Evolutionary conservation across 345 rosid species (phyloP).

Genomic region (Lepidium aucheri): DNA sequence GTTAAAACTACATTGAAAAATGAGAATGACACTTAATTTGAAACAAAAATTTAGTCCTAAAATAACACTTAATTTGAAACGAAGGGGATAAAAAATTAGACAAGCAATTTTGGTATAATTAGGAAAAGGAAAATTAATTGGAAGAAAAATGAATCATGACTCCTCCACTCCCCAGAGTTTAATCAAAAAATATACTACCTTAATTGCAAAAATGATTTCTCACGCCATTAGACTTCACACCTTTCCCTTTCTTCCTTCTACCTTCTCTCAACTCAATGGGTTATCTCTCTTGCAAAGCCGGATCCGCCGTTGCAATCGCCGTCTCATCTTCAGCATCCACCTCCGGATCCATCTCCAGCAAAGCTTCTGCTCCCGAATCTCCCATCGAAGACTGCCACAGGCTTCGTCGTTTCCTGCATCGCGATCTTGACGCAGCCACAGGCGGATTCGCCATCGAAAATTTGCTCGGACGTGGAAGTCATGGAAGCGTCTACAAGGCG

Average conservation of each 20-base stretch:
- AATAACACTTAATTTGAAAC: too few relatives aligned
- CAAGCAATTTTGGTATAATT: background rate
- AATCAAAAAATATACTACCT: background rate
- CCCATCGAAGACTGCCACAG: conserved; percentile 47
- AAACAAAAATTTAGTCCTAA: too few relatives aligned
- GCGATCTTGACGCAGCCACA: conserved; percentile 92
- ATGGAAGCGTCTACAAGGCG: conserved; percentile 92
- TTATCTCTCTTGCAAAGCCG: conserved; percentile 81
- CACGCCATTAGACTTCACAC: conserved; percentile 23
- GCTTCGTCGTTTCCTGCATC: conserved; percentile 73
- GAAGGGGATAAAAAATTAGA: too few relatives aligned
- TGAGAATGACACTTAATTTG: too few relatives aligned
- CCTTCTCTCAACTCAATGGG: conserved; percentile 41
- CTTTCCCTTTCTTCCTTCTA: conserved; percentile 1
- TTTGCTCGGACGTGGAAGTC: conserved; percentile 92
- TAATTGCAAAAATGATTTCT: conserved; percentile 22
- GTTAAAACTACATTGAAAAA: too few relatives aligned
- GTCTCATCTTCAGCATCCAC: conserved; percentile 25
- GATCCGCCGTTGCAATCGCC: conserved; percentile 40
- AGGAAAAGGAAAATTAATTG: background rate
- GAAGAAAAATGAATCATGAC: conserved; percentile 12
- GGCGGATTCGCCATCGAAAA: conserved; percentile 73
- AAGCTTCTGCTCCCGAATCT: conserved; percentile 31
- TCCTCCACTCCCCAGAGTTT: conserved; percentile 11
- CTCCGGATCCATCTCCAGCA: conserved; percentile 24